Evolutionary conservation across 306 rosid species (phyloP), one percentile per base, ranked within the genome.

Genomic region (Quercus parvula): DNA sequence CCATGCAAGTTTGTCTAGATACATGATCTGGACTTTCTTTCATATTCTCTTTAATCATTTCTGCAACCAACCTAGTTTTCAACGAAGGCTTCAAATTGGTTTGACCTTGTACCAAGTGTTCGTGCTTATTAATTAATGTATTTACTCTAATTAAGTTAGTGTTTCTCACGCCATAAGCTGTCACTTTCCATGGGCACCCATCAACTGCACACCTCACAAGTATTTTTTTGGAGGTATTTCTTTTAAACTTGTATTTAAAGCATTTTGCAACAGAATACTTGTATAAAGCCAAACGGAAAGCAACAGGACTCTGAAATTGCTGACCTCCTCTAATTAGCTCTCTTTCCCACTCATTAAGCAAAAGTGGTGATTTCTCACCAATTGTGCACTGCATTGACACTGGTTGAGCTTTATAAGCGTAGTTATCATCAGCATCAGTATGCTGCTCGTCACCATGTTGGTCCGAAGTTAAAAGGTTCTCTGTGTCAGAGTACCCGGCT

Each of bases 161-260:
- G 7, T 54, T 5, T 73, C 63, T 62, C 55, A 73, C n/a, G 30
- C 66, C n/a, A 28, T 6, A 11, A 28, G 64, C 76, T 6, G 66
- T 27, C 44, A 73, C 57, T 54, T 54, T 54, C 76, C 76, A 73
- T 5, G 76, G 76, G 63, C 76, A 73, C 10, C 30, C n/a, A 9
- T 73, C 63, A 73, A 62, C 51, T 7, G 15, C 14, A 56, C 76
- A 73, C 76, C 31, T 55, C 4, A 55, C 64, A 24, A 19, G 24
- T 12, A 63, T 63, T 22, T 11, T 22, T 20, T 22, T 22, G 5
- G 30, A n/a, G 12, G 31, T 63, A 63, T 63, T 64, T 64, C n/a
- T 64, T 10, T 14, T 25, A 17, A 9, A 64, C 87, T 74, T 74
- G 31, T 74, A 74, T 66, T 33, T 56, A 11, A 74, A 56, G 5